phyloP scores from a whole-genome alignment of 106 monocot species.

The Xerophyta viscosa region DNA sequence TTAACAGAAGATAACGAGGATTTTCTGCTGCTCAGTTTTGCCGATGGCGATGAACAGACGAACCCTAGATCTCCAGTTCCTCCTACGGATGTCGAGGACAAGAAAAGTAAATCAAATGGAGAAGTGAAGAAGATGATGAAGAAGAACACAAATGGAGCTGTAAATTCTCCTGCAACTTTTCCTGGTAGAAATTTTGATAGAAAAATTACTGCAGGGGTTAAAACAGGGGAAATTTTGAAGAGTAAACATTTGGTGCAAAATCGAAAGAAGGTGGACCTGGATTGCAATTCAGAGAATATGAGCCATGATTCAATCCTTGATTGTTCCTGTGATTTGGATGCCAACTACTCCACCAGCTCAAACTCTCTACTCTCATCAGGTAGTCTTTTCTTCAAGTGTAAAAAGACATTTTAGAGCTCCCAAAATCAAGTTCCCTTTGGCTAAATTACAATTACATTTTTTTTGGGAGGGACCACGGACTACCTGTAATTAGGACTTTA shows the following conservation, averaged over 20 bases:
- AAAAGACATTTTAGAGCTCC: too few relatives aligned
- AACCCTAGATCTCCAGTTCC: not conserved
- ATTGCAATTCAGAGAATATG: slow-evolving; percentile 29
- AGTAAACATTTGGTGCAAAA: not conserved
- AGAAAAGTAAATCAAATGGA: too few relatives aligned
- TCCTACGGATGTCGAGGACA: too few relatives aligned
- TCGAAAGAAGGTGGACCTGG: slow-evolving; percentile 9
- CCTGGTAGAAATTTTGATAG: not conserved
- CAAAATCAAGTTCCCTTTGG: too few relatives aligned
- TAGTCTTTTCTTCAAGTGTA: too few relatives aligned
- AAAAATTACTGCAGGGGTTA: not conserved
- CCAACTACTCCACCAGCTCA: slow-evolving; percentile 1
- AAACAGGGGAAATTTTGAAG: not conserved
- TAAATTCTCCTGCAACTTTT: too few relatives aligned
- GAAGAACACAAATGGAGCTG: too few relatives aligned
- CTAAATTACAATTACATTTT: too few relatives aligned
- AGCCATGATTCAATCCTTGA: slow-evolving; percentile 59
- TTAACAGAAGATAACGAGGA: slow-evolving; percentile 50
- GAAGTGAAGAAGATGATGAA: not conserved
- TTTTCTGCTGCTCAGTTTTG: slow-evolving; percentile 59
- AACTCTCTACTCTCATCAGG: slow-evolving; percentile 19
- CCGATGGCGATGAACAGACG: slow-evolving; percentile 5
- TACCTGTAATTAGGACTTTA: too few relatives aligned
- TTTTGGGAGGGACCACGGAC: too few relatives aligned
- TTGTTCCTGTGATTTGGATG: not conserved